phyloP scores from a whole-genome alignment of 176 grass and related monocot species.

The Oryza australiensis region DNA sequence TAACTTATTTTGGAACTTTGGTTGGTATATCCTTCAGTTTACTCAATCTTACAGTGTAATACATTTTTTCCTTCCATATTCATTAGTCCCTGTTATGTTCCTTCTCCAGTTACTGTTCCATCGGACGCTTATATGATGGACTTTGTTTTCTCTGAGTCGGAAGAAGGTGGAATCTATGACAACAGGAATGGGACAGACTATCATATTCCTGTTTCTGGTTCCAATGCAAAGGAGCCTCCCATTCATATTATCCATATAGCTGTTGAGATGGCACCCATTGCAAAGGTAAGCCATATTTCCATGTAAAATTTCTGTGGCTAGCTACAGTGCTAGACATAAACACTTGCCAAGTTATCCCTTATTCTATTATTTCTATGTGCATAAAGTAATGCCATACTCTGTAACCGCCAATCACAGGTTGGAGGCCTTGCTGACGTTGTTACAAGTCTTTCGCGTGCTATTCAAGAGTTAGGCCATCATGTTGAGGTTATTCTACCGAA shows the following conservation, averaged over 20 bases:
- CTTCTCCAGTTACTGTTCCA: constrained; percentile 69
- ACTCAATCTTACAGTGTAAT: constrained; percentile 11
- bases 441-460: constrained; percentile 94
- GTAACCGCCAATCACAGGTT: constrained; percentile 51
- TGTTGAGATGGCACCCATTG: constrained; percentile 93
- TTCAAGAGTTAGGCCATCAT: constrained; percentile 89
- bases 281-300: constrained; percentile 65
- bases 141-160: constrained; percentile 95
- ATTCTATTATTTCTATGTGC: background rate
- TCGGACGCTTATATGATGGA: constrained; percentile 89
- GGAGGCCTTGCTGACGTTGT: constrained; percentile 94
- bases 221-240: constrained; percentile 60
- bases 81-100: background rate
- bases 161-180: constrained; percentile 87
- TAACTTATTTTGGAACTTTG: background rate
- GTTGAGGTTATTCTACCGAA: constrained; percentile 94
- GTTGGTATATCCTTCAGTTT: background rate
- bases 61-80: constrained; percentile 4
- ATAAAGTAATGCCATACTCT: constrained; percentile 7
- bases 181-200: constrained; percentile 80
- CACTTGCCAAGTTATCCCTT: background rate
- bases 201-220: constrained; percentile 79
- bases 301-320: constrained; percentile 23
- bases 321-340: background rate
- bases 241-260: constrained; percentile 90